Evolutionary conservation across 2,329 filamentous ascomycete genomes (phyloP).

Genomic region (Escovopsis sp.): DNA sequence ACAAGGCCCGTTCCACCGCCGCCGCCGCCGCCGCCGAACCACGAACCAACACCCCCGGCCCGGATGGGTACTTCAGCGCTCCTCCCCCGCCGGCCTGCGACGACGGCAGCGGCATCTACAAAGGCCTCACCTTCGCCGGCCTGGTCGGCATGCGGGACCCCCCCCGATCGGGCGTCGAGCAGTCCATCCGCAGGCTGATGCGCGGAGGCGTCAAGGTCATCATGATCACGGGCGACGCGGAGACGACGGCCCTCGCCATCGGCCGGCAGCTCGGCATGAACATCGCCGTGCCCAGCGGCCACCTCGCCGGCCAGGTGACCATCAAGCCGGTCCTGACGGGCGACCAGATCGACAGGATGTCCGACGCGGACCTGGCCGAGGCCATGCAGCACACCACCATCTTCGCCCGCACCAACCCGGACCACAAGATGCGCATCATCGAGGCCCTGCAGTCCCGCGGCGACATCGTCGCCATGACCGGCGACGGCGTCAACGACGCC

Average conservation of each 20-base stretch:
- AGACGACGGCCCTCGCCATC: slow-evolving; percentile 88
- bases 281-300: slow-evolving; percentile 42
- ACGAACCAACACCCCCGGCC: slow-evolving; percentile 38
- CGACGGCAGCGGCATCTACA: slow-evolving; percentile 47
- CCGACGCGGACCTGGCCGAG: slow-evolving; percentile 65
- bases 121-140: slow-evolving; percentile 75
- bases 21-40: slow-evolving; percentile 10
- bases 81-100: slow-evolving; percentile 36
- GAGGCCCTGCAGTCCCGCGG: slow-evolving; percentile 79
- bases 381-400: slow-evolving; percentile 84
- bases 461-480: slow-evolving; percentile 97
- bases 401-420: slow-evolving; percentile 89
- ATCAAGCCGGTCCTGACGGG: slow-evolving; percentile 66
- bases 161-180: slow-evolving; percentile 76
- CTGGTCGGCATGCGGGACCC: slow-evolving; percentile 96
- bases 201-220: slow-evolving; percentile 91
- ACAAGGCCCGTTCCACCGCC: slow-evolving; percentile 24
- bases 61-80: slow-evolving; percentile 23
- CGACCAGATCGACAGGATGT: slow-evolving; percentile 89
- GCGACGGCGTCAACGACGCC: slow-evolving; percentile 94
- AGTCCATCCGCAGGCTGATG: slow-evolving; percentile 80
- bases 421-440: slow-evolving; percentile 97
- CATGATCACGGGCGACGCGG: slow-evolving; percentile 97
- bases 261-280: slow-evolving; percentile 92
- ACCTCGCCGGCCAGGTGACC: slow-evolving; percentile 37